Evolutionary conservation across 163 green algal genomes (phyloP), one percentile per base, ranked within the genome.

Genomic region (Trebouxiophyceae sp.): DNA sequence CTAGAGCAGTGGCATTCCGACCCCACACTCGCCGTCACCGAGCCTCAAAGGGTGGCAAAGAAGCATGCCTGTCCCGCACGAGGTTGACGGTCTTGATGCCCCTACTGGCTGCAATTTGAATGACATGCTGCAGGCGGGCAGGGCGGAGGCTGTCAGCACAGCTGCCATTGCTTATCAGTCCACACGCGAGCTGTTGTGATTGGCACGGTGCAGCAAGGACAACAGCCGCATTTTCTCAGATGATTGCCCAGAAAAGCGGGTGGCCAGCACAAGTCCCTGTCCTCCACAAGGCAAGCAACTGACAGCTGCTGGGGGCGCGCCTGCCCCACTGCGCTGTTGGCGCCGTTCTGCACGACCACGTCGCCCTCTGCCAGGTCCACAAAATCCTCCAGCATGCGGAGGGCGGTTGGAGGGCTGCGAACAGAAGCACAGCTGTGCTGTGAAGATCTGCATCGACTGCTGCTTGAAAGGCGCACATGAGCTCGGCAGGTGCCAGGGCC

Each of bases 321-420:
- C 81, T 88, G 79, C 0, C 89, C 90, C 7, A 96, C 90, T 26
- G 79, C 76, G 62, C 82, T 92, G 56, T 81, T 96, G 22, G 84
- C 89, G 0, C 86, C 89, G 62, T 93, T 96, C 70, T 97, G 89
- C 22, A 95, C 72, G 2, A 97, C 72, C 2, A 87, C 81, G 65
- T 95, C 88, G 0, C 91, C 91, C 2, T 62, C 50, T 29, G 77
- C 3, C 59, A 97, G 79, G 2, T 83, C 28, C 31, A 91, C 82
- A 81, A 93, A 94, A 32, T 84, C 74, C 39, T 89, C 75, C 55
- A 97, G 68, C 80, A 97, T 82, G 19, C 78, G 73, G 54, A 95
- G 62, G 0, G 91, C 91, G 1, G 88, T 92, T 34, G 83, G 81
- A 6, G 90, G 90, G 66, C 84, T 93, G 63, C 39, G 19, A 50